These are phyloP conservation scores for Arctium minus DNA, from an alignment of 129 eudicot species.

Conservation along the genomic window DNA sequence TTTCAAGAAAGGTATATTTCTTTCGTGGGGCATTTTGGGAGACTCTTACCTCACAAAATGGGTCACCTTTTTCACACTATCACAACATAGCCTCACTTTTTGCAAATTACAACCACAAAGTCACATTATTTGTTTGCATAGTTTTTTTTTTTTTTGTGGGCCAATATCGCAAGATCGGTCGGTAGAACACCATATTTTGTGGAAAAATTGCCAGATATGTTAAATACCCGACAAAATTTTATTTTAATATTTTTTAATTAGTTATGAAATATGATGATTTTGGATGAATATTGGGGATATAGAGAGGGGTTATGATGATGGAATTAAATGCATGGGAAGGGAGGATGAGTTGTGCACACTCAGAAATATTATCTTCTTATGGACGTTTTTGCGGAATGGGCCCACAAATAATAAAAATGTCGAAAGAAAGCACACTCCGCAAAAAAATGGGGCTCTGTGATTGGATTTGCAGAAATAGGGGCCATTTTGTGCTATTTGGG, in stretches of 20 bases:
- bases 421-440: neutral
- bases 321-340: no score
- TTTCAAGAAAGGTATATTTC: constrained; percentile 72
- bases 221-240: neutral
- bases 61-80: neutral
- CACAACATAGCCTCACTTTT: neutral
- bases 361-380: neutral
- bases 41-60: neutral
- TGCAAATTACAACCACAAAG: neutral
- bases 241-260: no score
- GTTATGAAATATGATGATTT: no score
- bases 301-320: no score
- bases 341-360: no score
- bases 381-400: neutral
- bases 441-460: neutral
- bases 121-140: neutral
- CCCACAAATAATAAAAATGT: neutral
- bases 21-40: neutral
- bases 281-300: no score
- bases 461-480: neutral
- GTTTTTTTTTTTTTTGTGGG: neutral
- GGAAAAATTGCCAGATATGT: neutral
- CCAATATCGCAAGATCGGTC: neutral
- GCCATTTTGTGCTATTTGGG: neutral
- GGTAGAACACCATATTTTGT: neutral